Conservation (phyloP, 1,139 yeast species). For the Suhomyces ambrosiae region DNA sequence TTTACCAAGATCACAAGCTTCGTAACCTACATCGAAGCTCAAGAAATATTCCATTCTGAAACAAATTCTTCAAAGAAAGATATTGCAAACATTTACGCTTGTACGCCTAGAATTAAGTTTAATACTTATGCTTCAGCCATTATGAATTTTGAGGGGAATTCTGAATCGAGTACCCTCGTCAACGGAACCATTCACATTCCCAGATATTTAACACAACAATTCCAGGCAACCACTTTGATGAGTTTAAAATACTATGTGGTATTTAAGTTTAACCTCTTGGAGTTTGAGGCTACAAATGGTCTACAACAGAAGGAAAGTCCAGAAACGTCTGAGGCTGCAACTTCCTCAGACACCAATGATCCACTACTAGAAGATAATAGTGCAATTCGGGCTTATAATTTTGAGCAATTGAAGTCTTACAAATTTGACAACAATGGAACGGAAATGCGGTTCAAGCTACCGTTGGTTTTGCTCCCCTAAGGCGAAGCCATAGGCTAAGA, state of each 20-base stretch:
- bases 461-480: slow-evolving; percentile 14
- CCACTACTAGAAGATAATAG: not conserved
- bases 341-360: no score
- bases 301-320: not conserved
- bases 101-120: slow-evolving; percentile 39
- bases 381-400: slow-evolving; percentile 1
- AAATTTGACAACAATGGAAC: slow-evolving; percentile 34
- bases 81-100: slow-evolving; percentile 36
- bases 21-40: slow-evolving; percentile 42
- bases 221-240: slow-evolving; percentile 40
- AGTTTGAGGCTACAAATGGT: slow-evolving; percentile 19
- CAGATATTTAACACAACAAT: slow-evolving; percentile 35
- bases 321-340: no score
- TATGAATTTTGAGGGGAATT: slow-evolving; percentile 8
- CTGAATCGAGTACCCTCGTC: slow-evolving; percentile 15
- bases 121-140: slow-evolving; percentile 40
- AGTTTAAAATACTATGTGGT: slow-evolving; percentile 41
- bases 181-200: slow-evolving; percentile 39
- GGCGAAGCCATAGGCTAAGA: not conserved
- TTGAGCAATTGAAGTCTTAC: slow-evolving; percentile 21
- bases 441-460: slow-evolving; percentile 37
- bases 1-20: slow-evolving; percentile 36
- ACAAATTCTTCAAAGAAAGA: slow-evolving; percentile 10
- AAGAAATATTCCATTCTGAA: slow-evolving; percentile 35
- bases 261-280: slow-evolving; percentile 40